These are phyloP conservation scores for Vitis riparia DNA, from an alignment of 164 flowering plant species.

Conservation along the genomic window DNA sequence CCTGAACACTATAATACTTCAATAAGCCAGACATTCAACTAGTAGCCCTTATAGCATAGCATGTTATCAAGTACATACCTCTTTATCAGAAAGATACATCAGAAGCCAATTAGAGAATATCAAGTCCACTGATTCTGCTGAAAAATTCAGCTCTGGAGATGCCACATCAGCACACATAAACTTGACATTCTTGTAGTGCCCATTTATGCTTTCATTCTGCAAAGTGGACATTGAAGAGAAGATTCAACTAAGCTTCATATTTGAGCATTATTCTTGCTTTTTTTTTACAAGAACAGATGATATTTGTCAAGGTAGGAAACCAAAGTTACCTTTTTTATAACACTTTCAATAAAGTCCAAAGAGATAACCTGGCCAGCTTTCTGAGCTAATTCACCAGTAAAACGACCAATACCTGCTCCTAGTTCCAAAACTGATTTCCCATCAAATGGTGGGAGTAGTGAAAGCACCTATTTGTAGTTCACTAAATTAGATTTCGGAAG, in stretches of 20 bases:
- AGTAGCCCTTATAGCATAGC: background rate
- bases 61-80: conserved; percentile 43
- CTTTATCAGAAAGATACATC: conserved; percentile 91
- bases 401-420: conserved; percentile 96
- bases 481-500: background rate
- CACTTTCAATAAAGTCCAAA: conserved; percentile 84
- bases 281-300: background rate
- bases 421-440: conserved; percentile 83
- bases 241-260: background rate
- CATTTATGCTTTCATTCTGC: conserved; percentile 84
- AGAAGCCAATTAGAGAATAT: conserved; percentile 93
- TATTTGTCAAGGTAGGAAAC: conserved; percentile 2
- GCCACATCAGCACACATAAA: conserved; percentile 93
- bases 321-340: conserved; percentile 67
- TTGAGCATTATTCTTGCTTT: background rate
- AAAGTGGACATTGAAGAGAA: conserved; percentile 9
- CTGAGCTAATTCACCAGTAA: conserved; percentile 87
- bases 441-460: conserved; percentile 77
- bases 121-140: conserved; percentile 72
- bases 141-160: conserved; percentile 64
- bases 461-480: conserved; percentile 56
- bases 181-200: conserved; percentile 76
- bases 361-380: conserved; percentile 79
- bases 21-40: too few species aligned
- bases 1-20: too few species aligned